phyloP scores from a whole-genome alignment of 2,329 filamentous ascomycete genomes.

The Biscogniauxia mediterranea region DNA sequence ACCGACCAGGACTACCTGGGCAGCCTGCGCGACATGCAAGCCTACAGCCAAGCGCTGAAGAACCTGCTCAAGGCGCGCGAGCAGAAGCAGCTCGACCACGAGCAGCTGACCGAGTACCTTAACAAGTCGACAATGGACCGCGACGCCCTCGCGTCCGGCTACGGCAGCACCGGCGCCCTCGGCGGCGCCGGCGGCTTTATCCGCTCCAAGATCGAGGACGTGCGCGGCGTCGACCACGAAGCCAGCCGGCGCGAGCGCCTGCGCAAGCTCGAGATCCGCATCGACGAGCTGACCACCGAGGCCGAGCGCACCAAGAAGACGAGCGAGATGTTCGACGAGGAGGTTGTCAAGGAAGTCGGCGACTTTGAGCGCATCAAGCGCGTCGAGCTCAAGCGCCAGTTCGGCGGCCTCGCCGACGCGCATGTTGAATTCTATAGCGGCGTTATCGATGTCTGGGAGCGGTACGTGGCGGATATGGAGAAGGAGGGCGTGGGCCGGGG shows the following conservation, averaged over 20 bases:
- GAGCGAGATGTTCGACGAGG: constrained; percentile 91
- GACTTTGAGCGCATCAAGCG: constrained; percentile 98
- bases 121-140: constrained; percentile 86
- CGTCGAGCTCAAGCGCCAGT: constrained; percentile 82
- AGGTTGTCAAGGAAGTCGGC: constrained; percentile 86
- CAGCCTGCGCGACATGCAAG: constrained; percentile 90
- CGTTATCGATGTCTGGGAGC: constrained; percentile 82
- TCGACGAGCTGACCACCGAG: constrained; percentile 86
- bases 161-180: constrained; percentile 45
- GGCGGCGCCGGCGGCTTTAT: constrained; percentile 83
- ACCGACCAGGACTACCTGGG: constrained; percentile 96
- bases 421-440: constrained; percentile 84
- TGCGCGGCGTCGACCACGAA: constrained; percentile 94
- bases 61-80: constrained; percentile 87
- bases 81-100: constrained; percentile 97
- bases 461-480: constrained; percentile 86
- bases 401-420: constrained; percentile 78
- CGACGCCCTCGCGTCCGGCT: constrained; percentile 69
- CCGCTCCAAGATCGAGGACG: constrained; percentile 92
- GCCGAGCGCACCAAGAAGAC: constrained; percentile 85
- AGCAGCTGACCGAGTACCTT: constrained; percentile 92
- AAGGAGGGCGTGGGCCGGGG: constrained; percentile 22
- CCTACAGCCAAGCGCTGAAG: constrained; percentile 86
- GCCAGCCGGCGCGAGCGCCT: constrained; percentile 82
- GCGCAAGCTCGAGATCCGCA: constrained; percentile 86